Conservation (phyloP, 208 protist genomes). For the Leishmania mexicana region DNA sequence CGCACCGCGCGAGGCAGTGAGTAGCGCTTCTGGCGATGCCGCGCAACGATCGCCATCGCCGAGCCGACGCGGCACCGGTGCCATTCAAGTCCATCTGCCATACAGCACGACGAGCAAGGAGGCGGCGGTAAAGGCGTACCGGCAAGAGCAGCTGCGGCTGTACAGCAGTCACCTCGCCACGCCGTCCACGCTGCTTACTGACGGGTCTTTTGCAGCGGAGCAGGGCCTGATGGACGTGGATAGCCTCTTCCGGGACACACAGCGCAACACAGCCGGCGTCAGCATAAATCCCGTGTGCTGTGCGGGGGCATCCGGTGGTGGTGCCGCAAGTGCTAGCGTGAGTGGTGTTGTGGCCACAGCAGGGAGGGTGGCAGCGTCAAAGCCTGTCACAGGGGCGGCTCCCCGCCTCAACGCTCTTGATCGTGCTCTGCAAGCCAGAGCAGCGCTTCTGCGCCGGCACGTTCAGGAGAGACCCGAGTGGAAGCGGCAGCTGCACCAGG, state of each 20-base stretch:
- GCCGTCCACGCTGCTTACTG: background rate
- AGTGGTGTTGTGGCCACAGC: background rate
- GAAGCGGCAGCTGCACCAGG: conserved; percentile 38
- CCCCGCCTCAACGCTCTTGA: conserved; percentile 12
- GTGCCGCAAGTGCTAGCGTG: background rate
- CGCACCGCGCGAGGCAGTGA: background rate
- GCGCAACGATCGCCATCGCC: background rate
- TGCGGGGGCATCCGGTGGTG: background rate
- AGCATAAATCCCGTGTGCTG: background rate
- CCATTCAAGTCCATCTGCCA: background rate
- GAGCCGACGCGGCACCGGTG: background rate
- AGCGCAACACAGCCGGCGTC: background rate
- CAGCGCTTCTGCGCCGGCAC: conserved; percentile 29
- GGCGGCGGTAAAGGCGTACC: conserved; percentile 10
- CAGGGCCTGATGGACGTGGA: conserved; percentile 14
- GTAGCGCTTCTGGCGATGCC: background rate
- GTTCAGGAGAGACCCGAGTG: conserved; percentile 26
- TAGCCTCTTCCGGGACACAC: conserved; percentile 11
- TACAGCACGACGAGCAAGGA: background rate
- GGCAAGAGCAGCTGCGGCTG: conserved; percentile 28
- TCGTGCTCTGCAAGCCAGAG: conserved; percentile 22
- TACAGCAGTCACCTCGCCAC: conserved; percentile 20
- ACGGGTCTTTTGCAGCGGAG: background rate
- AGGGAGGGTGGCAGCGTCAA: background rate
- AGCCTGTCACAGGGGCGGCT: background rate